Percentiles rank a stretch among this genome's conserved stretches.
Conservation (phyloP, 75 land plant genomes). For the Cunninghamia lanceolata region DNA sequence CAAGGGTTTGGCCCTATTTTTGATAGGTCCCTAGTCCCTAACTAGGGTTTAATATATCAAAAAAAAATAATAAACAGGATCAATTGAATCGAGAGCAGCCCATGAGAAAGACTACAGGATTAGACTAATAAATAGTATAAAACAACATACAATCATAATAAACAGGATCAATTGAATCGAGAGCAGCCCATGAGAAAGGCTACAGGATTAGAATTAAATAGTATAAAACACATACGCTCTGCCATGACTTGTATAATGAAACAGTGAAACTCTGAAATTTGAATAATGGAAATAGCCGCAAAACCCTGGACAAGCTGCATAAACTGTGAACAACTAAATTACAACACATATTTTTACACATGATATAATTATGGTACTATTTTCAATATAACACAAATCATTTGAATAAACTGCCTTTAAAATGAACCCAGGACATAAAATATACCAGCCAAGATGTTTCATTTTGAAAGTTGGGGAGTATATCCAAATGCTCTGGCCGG, state of each 20-base stretch:
- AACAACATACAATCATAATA: not conserved
- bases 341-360: not conserved
- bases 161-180: too few relatives aligned
- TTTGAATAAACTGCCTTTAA: not conserved
- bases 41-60: too few relatives aligned
- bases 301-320: too few relatives aligned
- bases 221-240: not conserved
- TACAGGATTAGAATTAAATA: not conserved
- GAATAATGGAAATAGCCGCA: too few relatives aligned
- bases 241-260: not conserved
- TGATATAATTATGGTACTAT: not conserved
- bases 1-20: too few relatives aligned
- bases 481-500: conserved; percentile 94
- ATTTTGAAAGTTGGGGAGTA: conserved; percentile 78
- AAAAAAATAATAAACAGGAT: too few relatives aligned
- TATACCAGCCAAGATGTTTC: conserved; percentile 97
- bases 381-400: not conserved
- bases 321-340: too few relatives aligned
- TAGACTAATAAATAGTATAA: not conserved
- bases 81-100: not conserved
- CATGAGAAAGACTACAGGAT: not conserved
- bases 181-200: not conserved
- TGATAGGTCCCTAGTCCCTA: too few relatives aligned
- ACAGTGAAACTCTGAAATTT: not conserved
- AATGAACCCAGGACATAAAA: conserved; percentile 7